Evolutionary conservation across 2,329 filamentous ascomycete genomes (phyloP).

Genomic region (Penicillium polonicum): DNA sequence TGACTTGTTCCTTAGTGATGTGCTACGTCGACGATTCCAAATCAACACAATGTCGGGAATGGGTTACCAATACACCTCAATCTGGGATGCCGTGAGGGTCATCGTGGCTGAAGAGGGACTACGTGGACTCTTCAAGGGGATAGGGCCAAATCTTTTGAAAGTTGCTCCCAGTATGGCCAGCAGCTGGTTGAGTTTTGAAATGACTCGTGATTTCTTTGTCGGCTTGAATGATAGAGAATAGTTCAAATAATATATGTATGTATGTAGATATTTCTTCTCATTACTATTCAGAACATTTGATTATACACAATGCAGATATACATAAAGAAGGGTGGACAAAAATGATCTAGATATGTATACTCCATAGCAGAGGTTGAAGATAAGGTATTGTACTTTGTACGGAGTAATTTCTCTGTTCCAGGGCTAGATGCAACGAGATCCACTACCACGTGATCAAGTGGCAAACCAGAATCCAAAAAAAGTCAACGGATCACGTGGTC

Average conservation of each 20-base stretch:
- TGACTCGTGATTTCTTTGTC: conserved; percentile 84
- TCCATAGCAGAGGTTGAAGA: background rate
- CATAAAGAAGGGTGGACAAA: background rate
- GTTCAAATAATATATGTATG: conserved; percentile 14
- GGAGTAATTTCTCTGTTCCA: background rate
- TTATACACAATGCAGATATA: background rate
- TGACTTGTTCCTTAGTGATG: conserved; percentile 60
- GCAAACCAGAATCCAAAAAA: background rate
- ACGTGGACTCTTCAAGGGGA: conserved; percentile 88
- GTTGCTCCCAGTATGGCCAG: conserved; percentile 98
- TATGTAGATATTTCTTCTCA: conserved; percentile 11
- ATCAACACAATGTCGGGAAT: conserved; percentile 99
- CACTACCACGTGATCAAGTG: background rate
- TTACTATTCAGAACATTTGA: background rate
- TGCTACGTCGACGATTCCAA: conserved; percentile 89
- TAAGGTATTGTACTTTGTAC: background rate
- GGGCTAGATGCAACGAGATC: background rate
- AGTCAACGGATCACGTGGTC: background rate
- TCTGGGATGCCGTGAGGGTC: conserved; percentile 76
- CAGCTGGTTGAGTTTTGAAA: conserved; percentile 95
- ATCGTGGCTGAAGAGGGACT: conserved; percentile 84
- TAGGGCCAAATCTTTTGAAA: conserved; percentile 91
- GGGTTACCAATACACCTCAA: conserved; percentile 90
- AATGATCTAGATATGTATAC: background rate
- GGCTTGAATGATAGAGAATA: conserved; percentile 45